phyloP scores from a whole-genome alignment of 176 grass and related monocot genomes.

The Oryza punctata region DNA sequence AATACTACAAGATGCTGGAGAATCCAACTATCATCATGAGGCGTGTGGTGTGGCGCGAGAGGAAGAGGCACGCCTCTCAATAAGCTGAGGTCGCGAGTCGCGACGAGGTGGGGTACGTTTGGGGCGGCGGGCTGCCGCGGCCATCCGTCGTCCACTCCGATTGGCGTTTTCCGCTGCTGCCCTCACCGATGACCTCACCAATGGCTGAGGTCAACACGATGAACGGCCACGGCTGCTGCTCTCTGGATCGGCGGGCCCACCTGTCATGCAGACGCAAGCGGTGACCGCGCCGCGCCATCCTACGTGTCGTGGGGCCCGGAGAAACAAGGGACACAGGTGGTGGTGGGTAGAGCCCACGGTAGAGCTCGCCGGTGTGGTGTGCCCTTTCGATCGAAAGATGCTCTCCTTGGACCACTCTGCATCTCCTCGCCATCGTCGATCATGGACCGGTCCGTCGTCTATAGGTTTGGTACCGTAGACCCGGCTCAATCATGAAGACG shows the following conservation, averaged over 20 bases:
- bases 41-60: neutral
- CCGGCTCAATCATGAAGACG: too few relatives aligned
- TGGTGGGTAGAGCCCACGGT: neutral
- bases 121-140: neutral
- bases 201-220: too few relatives aligned
- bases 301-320: neutral
- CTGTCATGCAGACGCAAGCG: neutral
- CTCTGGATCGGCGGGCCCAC: neutral
- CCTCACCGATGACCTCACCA: neutral
- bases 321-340: neutral
- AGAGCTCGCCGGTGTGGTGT: too few relatives aligned
- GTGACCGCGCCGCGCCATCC: neutral
- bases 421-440: neutral
- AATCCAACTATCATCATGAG: too few relatives aligned
- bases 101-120: neutral
- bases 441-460: too few relatives aligned
- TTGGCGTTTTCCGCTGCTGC: neutral
- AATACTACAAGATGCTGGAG: neutral
- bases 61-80: neutral
- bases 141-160: neutral
- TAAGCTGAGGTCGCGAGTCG: too few relatives aligned
- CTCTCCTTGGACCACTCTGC: neutral
- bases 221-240: too few relatives aligned
- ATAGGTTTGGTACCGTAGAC: too few relatives aligned
- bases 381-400: constrained; percentile 19